phyloP scores from a whole-genome alignment of 169 alveolate genomes.

The Cryptosporidium meleagridis region DNA sequence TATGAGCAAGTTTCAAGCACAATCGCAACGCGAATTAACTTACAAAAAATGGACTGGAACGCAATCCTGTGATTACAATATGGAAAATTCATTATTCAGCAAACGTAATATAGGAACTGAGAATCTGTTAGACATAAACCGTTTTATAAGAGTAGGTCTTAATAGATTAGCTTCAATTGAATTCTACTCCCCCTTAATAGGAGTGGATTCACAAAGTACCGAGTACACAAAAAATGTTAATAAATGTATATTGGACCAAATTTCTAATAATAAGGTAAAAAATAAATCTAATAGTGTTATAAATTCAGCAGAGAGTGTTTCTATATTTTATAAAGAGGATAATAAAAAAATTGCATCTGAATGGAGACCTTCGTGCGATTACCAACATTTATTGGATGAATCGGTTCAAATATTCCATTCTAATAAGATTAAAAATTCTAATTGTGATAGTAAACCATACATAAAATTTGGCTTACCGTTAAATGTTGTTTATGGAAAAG shows the following conservation, averaged over 20 bases:
- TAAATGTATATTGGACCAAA: not conserved
- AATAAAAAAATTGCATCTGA: not conserved
- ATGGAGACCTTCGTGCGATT: conserved; percentile 73
- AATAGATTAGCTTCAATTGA: conserved; percentile 10
- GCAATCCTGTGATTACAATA: not conserved
- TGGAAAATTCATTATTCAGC: not conserved
- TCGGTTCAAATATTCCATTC: conserved; percentile 21
- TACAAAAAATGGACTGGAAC: conserved; percentile 11
- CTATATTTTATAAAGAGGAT: not conserved
- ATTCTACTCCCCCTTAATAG: not conserved
- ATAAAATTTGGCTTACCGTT: not conserved
- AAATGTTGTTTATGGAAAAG: conserved; percentile 48
- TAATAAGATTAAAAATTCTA: not conserved
- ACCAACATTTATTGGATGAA: conserved; percentile 12
- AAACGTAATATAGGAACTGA: not conserved
- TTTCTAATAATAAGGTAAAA: not conserved
- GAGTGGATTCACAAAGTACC: not conserved
- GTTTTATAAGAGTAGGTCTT: not conserved
- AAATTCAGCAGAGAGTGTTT: not conserved
- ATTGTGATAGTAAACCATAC: not conserved
- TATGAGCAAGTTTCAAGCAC: conserved; percentile 8
- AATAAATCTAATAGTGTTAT: not conserved
- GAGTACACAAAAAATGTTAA: not conserved
- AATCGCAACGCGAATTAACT: conserved; percentile 39
- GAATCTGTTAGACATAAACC: conserved; percentile 8